These are phyloP conservation scores for Thielaviopsis euricoi DNA, from an alignment of 2,329 filamentous ascomycete genomes.

Conservation along the genomic window DNA sequence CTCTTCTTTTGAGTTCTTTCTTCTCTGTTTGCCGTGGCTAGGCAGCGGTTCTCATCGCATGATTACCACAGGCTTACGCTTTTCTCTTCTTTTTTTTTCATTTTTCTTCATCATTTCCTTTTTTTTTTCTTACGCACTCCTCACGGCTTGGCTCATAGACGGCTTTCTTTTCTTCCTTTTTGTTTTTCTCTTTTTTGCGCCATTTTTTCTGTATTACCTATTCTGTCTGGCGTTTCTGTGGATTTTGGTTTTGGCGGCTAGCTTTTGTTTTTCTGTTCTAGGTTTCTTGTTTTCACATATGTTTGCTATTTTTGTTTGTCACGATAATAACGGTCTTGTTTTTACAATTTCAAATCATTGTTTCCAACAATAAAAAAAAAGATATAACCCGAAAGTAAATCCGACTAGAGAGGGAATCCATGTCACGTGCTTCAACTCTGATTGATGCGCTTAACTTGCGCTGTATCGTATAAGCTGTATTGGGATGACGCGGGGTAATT, in stretches of 20 bases:
- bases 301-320: neutral
- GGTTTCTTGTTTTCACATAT: neutral
- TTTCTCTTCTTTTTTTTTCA: neutral
- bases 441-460: slow-evolving; percentile 4
- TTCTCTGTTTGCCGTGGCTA: neutral
- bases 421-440: neutral
- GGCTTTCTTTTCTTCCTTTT: neutral
- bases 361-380: too few relatives aligned
- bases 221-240: neutral
- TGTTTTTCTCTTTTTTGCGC: neutral
- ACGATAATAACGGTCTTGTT: neutral
- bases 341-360: neutral
- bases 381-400: too few relatives aligned
- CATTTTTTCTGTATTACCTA: neutral
- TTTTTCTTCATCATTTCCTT: neutral
- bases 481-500: neutral
- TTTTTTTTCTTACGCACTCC: neutral
- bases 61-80: neutral
- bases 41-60: too few relatives aligned
- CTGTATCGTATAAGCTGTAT: too few relatives aligned
- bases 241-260: neutral
- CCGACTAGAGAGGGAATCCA: neutral
- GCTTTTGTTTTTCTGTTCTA: neutral
- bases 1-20: neutral
- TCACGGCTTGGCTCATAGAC: neutral